Percentiles rank a stretch among this genome's conserved stretches.
Conservation (phyloP, 2,329 filamentous ascomycete species). For the Pezicula rhizophila region DNA sequence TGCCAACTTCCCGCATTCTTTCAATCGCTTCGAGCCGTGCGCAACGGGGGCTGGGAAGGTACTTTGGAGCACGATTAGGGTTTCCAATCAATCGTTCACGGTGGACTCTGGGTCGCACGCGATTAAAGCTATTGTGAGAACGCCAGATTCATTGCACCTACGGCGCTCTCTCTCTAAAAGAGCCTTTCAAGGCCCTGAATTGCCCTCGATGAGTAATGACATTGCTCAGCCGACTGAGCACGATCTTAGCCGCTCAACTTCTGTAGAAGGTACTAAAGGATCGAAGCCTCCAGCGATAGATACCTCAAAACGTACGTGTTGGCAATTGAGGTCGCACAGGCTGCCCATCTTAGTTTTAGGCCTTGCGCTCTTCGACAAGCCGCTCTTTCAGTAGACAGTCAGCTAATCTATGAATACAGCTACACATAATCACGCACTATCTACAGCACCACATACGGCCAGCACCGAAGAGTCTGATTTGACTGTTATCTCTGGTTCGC, state of each 20-base stretch:
- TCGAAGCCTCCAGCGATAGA: conserved; percentile 24
- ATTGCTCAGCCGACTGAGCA: conserved; percentile 28
- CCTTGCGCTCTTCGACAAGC: conserved; percentile 4
- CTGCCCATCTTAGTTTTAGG: background rate
- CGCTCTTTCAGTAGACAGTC: background rate
- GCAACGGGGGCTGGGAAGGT: conserved; percentile 8
- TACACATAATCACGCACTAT: conserved; percentile 18
- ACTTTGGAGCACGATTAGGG: conserved; percentile 8
- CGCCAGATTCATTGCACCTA: background rate
- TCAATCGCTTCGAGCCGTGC: conserved; percentile 8
- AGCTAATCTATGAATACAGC: conserved; percentile 20
- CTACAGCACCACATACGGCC: conserved; percentile 24
- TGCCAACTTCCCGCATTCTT: conserved; percentile 6
- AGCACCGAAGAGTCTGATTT: conserved; percentile 24
- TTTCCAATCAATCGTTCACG: background rate
- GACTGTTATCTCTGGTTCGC: conserved; percentile 17
- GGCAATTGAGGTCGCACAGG: too few relatives aligned
- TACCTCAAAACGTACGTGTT: conserved; percentile 25
- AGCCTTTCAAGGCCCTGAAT: conserved; percentile 14
- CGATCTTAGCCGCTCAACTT: conserved; percentile 24
- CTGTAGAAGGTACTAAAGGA: conserved; percentile 23
- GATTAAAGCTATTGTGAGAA: background rate
- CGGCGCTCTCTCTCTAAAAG: conserved; percentile 6
- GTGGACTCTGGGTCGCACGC: background rate
- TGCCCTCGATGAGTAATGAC: conserved; percentile 33